phyloP scores from a whole-genome alignment of 768 basidiomycete genomes.

The Boletus insuetus region DNA sequence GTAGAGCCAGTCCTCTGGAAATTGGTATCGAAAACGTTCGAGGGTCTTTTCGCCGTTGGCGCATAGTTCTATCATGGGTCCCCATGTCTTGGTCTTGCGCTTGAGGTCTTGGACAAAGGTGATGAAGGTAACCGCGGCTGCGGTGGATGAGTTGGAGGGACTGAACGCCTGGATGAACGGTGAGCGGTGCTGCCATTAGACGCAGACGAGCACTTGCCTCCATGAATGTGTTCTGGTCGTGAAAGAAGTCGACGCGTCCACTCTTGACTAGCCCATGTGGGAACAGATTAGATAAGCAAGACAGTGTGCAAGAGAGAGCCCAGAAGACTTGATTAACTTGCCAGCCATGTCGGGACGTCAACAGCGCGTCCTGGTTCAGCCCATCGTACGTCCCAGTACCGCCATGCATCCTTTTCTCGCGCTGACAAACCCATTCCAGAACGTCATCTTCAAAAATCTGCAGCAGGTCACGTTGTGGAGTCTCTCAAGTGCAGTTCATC shows the following conservation, averaged over 20 bases:
- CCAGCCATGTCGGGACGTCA: constrained; percentile 85
- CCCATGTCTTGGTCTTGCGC: constrained; percentile 95
- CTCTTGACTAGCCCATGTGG: constrained; percentile 13
- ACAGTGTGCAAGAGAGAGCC: too few relatives aligned
- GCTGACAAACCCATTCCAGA: constrained; percentile 44
- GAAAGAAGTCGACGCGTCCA: constrained; percentile 21
- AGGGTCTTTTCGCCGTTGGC: constrained; percentile 95
- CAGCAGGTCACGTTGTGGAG: constrained; percentile 58
- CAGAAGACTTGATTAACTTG: constrained; percentile 2
- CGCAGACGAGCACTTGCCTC: constrained; percentile 19
- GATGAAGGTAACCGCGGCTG: constrained; percentile 97
- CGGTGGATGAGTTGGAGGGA: constrained; percentile 88
- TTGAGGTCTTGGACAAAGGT: constrained; percentile 99
- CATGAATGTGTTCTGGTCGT: constrained; percentile 23
- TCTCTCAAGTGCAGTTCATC: constrained; percentile 1
- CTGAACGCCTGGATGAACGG: constrained; percentile 50
- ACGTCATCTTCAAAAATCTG: constrained; percentile 97
- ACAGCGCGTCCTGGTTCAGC: constrained; percentile 98
- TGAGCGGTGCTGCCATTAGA: constrained; percentile 2
- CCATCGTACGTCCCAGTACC: constrained; percentile 73
- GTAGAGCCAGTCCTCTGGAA: constrained; percentile 96
- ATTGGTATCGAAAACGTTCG: constrained; percentile 95
- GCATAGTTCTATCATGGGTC: constrained; percentile 92
- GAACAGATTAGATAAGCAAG: constrained; percentile 17
- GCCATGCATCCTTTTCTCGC: background rate